Percentiles rank a stretch among this genome's conserved stretches.
Evolutionary conservation across 371 early-diverging fungal species (phyloP).

Genomic region (Dipsacomyces acuminosporus): DNA sequence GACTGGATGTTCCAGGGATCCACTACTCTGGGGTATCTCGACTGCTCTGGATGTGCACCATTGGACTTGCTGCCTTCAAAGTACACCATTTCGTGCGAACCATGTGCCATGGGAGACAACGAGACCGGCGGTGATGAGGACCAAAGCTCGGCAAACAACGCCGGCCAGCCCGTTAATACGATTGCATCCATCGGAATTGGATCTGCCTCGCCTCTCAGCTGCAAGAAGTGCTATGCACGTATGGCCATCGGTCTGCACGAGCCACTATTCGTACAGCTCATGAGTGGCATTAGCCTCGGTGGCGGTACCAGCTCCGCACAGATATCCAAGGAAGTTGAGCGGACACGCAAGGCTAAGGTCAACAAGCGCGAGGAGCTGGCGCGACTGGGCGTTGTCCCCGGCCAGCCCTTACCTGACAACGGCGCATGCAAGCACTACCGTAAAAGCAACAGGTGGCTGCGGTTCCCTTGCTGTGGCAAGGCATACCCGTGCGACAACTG

Average conservation of each 20-base stretch:
- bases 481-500: slow-evolving; percentile 92
- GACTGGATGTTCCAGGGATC: slow-evolving; percentile 58
- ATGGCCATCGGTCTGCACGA: slow-evolving; percentile 49
- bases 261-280: slow-evolving; percentile 53
- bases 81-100: slow-evolving; percentile 61
- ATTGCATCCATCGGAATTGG: slow-evolving; percentile 17
- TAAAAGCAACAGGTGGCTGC: slow-evolving; percentile 91
- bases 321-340: slow-evolving; percentile 42
- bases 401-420: slow-evolving; percentile 68
- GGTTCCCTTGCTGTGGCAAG: slow-evolving; percentile 92
- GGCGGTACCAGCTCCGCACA: slow-evolving; percentile 30
- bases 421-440: slow-evolving; percentile 93
- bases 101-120: slow-evolving; percentile 33
- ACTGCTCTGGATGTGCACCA: slow-evolving; percentile 61
- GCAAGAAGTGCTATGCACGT: slow-evolving; percentile 55
- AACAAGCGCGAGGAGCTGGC: slow-evolving; percentile 51
- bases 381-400: slow-evolving; percentile 56
- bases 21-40: slow-evolving; percentile 63
- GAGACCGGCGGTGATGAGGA: not conserved
- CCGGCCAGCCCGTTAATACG: not conserved
- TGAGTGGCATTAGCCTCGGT: slow-evolving; percentile 42
- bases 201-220: slow-evolving; percentile 33
- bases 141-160: not conserved
- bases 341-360: slow-evolving; percentile 39
- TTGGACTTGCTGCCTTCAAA: slow-evolving; percentile 64